These are phyloP conservation scores for Fusarium secorum DNA, from an alignment of 2,329 filamentous ascomycete species.

Conservation along the genomic window DNA sequence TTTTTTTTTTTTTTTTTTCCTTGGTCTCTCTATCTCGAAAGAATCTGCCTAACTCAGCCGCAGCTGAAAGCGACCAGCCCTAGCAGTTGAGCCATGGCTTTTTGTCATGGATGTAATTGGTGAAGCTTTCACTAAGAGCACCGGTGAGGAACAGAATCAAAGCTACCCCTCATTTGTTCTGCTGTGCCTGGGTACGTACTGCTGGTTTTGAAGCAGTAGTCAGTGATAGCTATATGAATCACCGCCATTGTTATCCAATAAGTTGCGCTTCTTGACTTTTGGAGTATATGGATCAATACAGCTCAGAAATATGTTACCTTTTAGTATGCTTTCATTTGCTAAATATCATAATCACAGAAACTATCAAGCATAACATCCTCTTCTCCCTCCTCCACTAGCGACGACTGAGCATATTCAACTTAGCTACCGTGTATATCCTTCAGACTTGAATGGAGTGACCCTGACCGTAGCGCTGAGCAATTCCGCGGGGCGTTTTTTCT, in stretches of 20 bases:
- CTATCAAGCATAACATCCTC: neutral
- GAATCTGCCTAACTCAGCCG: neutral
- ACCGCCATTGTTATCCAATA: neutral
- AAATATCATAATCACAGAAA: neutral
- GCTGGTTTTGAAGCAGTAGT: no score
- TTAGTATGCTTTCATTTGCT: neutral
- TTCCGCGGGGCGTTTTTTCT: neutral
- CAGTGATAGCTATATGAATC: no score
- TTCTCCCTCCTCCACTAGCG: neutral
- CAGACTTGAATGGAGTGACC: neutral
- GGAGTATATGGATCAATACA: neutral
- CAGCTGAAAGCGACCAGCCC: neutral
- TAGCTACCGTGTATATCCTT: neutral
- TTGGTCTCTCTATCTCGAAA: fast-evolving
- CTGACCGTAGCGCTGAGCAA: neutral
- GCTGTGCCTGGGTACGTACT: neutral
- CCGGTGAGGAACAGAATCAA: neutral
- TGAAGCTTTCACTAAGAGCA: neutral
- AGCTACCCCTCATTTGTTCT: neutral
- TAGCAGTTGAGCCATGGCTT: neutral
- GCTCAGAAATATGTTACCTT: neutral
- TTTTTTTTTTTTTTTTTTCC: no score
- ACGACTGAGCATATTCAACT: neutral
- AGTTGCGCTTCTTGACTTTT: neutral
- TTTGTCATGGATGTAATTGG: neutral